Conservation (phyloP, 1,284 basidiomycete species). For the Malassezia obtusa region DNA sequence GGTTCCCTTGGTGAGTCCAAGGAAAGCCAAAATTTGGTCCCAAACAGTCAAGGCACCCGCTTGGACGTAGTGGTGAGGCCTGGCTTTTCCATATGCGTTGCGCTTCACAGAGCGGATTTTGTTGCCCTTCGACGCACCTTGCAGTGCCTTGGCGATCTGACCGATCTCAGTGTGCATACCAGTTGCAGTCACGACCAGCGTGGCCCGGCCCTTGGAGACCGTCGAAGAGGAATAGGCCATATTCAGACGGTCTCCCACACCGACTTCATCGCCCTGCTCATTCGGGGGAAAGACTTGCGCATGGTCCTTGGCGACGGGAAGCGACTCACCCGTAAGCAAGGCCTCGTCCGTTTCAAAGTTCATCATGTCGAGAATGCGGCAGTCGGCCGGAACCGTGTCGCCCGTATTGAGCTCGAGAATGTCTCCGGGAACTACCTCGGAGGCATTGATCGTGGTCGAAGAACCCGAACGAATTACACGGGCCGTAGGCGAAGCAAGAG, state of each 20-base stretch:
- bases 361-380: slow-evolving; percentile 42
- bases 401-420: slow-evolving; percentile 46
- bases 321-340: slow-evolving; percentile 60
- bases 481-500: slow-evolving; percentile 58
- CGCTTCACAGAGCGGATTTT: slow-evolving; percentile 52
- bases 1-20: slow-evolving; percentile 48
- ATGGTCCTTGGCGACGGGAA: slow-evolving; percentile 58
- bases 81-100: slow-evolving; percentile 49
- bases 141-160: slow-evolving; percentile 42
- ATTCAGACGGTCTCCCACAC: slow-evolving; percentile 56
- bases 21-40: slow-evolving; percentile 46
- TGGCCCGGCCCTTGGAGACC: slow-evolving; percentile 60
- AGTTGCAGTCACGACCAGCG: slow-evolving; percentile 56
- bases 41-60: slow-evolving; percentile 47
- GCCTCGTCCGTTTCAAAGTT: slow-evolving; percentile 56
- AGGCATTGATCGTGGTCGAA: slow-evolving; percentile 54
- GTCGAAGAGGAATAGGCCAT: slow-evolving; percentile 58
- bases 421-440: slow-evolving; percentile 56
- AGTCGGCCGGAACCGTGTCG: slow-evolving; percentile 43
- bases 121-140: slow-evolving; percentile 29
- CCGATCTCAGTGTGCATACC: slow-evolving; percentile 54
- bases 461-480: slow-evolving; percentile 55
- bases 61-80: slow-evolving; percentile 48
- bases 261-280: slow-evolving; percentile 26
- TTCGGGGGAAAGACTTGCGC: slow-evolving; percentile 22